Evolutionary conservation across 331 rosid genomes (phyloP).

Genomic region (Dryas integrifolia): DNA sequence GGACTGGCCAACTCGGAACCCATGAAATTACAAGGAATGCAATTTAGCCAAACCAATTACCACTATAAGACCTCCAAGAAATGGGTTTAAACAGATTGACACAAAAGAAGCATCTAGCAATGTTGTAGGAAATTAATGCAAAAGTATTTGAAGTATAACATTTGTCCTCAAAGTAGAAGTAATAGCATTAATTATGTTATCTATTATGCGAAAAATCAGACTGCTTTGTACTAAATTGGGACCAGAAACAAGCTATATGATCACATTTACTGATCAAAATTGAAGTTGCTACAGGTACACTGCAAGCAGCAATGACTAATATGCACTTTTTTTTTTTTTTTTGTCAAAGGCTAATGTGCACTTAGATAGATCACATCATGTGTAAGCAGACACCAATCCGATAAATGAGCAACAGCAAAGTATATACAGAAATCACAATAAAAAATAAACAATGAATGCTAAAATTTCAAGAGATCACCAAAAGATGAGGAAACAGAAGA

Average conservation of each 20-base stretch:
- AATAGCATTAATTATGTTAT: too few relatives aligned
- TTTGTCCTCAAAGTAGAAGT: too few relatives aligned
- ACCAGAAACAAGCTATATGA: not conserved
- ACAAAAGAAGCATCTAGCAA: not conserved
- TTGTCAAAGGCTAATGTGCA: not conserved
- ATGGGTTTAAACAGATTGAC: not conserved
- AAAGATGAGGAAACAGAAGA: not conserved
- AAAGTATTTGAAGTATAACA: too few relatives aligned
- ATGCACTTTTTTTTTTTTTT: not conserved
- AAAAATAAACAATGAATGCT: not conserved
- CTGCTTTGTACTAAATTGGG: not conserved
- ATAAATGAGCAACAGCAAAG: not conserved
- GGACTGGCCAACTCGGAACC: not conserved
- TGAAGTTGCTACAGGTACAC: not conserved
- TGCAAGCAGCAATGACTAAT: not conserved
- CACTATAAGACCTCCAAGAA: not conserved
- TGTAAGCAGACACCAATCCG: not conserved
- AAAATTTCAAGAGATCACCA: not conserved
- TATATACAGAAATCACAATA: not conserved
- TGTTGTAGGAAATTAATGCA: too few relatives aligned
- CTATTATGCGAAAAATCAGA: not conserved
- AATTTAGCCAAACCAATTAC: constrained; percentile 1
- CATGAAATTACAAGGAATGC: constrained; percentile 1
- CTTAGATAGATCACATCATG: not conserved
- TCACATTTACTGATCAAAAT: not conserved